Base-by-base conservation (phyloP, 352 stramenopile genomes). In the Globisporangium carolinianum region DNA sequence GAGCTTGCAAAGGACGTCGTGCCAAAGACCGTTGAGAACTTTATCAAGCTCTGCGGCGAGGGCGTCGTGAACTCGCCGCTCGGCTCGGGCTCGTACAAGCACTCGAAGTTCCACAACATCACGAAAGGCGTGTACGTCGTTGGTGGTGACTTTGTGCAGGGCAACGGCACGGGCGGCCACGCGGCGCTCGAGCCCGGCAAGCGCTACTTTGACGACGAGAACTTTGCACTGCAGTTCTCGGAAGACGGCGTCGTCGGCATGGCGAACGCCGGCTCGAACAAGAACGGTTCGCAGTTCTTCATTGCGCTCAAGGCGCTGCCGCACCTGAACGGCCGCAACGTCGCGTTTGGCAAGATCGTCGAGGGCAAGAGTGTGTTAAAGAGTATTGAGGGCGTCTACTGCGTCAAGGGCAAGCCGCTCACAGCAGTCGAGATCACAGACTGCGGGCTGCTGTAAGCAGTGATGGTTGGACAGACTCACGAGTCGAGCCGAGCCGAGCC, bases 201-300 rank as follows among this genome's bases (percentile, higher is more conserved):
- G 62, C 78, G 79, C 38, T 90, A 76, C 69, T 94, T 94, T 64
- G 72, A 89, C 50, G 84, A 94, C 61, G 84, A 94, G 70, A 94
- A 94, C 67, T 94, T 87, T 59, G 82, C 80, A 53, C 73, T 94
- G 51, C 84, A 90, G 69, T 94, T 91, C 60, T 82, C 82, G 43
- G 82, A 94, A 61, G 69, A 86, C 57, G 84, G 84, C 50, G 84
- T 94, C 43, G 61, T 94, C 53, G 84, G 84, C 62, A 99, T 99
- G 97, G 97, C 97, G 41, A 99, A 99, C 73, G 84, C 86, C 39
- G 97, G 97, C 38, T 75, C 86, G 53, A 95, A 98, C 77, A 99
- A 98, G 49, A 99, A 99, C 76, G 97, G 97, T 5, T 98, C 86
- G 65, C 98, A 99, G 80, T 99, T 99, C 74, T 99, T 99, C 74